Evolutionary conservation across 148 eudicot species (phyloP).

Genomic region (Chenopodium quinoa): DNA sequence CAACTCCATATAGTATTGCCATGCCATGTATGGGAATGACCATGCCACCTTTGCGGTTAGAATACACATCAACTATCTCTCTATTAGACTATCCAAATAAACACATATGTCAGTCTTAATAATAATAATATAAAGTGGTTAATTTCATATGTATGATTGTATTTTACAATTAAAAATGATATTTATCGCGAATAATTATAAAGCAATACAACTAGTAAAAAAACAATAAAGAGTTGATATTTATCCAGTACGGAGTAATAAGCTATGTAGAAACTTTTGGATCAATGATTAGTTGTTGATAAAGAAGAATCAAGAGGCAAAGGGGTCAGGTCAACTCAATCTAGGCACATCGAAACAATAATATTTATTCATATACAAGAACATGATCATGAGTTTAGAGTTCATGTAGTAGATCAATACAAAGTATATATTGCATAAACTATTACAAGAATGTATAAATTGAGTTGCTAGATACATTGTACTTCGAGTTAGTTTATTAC

Average conservation of each 20-base stretch:
- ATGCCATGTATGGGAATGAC: no score
- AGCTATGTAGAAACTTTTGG: conserved; percentile 3
- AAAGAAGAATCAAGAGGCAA: background rate
- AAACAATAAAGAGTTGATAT: background rate
- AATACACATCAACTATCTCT: no score
- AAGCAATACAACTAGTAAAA: background rate
- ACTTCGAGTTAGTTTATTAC: conserved; percentile 8
- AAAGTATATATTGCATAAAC: background rate
- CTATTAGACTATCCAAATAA: no score
- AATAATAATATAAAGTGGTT: no score
- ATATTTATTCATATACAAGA: background rate
- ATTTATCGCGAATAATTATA: background rate
- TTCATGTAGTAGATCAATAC: conserved; percentile 2
- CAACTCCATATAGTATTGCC: no score
- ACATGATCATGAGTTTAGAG: background rate
- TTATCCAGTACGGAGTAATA: background rate
- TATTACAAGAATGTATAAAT: background rate
- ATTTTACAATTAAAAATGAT: no score
- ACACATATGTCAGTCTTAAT: no score
- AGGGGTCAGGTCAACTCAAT: conserved; percentile 26
- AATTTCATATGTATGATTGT: no score
- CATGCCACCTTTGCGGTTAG: no score
- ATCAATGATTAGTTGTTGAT: conserved; percentile 7
- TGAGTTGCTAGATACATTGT: conserved; percentile 25
- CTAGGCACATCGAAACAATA: conserved; percentile 26